Evolutionary conservation across 1,284 basidiomycete genomes (phyloP), one percentile per base, ranked within the genome.

Genomic region (Cryptococcus hybrid): DNA sequence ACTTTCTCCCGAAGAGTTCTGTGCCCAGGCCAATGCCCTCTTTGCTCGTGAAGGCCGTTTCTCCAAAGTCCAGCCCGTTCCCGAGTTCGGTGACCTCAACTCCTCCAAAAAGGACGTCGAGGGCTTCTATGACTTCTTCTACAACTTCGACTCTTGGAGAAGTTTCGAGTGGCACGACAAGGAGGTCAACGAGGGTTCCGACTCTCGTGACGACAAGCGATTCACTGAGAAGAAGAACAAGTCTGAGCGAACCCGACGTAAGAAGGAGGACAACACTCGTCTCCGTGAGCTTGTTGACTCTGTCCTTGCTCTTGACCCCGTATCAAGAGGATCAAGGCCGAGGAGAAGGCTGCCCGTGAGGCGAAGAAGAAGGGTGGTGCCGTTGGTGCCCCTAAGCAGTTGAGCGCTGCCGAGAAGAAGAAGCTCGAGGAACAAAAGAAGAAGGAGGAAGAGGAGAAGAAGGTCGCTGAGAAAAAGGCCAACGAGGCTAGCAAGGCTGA

Each of bases 211-310:
- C 76, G 94, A 99, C 77, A 98, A 99, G 82, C 90, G 96, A 46
- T 97, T 94, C 81, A 92, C 91, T 6, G 96, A 99, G 81, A 98
- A 98, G 84, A 99, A 99, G 85, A 99, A 99, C 86, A 95, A 96
- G 79, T 82, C 90, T 24, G 96, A 99, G 80, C 92, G 96, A 47
- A 89, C 92, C 2, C 85, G 92, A 57, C 84, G 92, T 78, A 99
- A 99, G 84, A 98, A 97, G 84, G 96, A 97, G 73, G 96, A 99
- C 80, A 98, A 87, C 57, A 88, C 92, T 2, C 89, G 94, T 69
- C 78, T 98, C 43, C 88, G 96, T 56, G 82, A 82, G 51, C 82
- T 98, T 34, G 92, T 99, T 51, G 96, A 99, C 81, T 81, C 88
- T 58, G 86, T 92, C 7, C 84, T 98, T 55, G 84, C 85, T 58